Evolutionary conservation across 2,329 filamentous ascomycete species (phyloP).

Genomic region (Ceratocystis papillata): DNA sequence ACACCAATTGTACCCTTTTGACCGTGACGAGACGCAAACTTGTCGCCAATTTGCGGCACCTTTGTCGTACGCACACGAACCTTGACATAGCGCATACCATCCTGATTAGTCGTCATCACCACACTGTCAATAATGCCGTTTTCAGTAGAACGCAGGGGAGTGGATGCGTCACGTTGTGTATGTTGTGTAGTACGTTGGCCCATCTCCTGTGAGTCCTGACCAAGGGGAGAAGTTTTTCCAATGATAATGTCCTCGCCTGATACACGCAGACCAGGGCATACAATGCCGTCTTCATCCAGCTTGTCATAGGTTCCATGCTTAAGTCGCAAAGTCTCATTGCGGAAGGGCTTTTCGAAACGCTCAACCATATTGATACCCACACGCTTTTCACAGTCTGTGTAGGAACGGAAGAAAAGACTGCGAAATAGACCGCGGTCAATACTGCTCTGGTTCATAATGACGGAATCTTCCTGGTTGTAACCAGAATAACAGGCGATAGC

Average conservation of each 20-base stretch:
- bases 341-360: conserved; percentile 87
- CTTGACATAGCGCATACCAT: conserved; percentile 92
- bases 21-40: conserved; percentile 97
- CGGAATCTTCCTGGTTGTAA: conserved; percentile 99
- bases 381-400: conserved; percentile 93
- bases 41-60: conserved; percentile 96
- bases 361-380: conserved; percentile 90
- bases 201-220: conserved; percentile 83
- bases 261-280: conserved; percentile 85
- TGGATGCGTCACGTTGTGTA: conserved; percentile 90
- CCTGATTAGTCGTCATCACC: conserved; percentile 84
- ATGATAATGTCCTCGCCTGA: conserved; percentile 99
- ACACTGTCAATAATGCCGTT: conserved; percentile 94
- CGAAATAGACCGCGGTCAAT: conserved; percentile 96
- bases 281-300: conserved; percentile 89
- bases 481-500: conserved; percentile 96
- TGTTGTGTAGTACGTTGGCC: conserved; percentile 84
- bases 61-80: conserved; percentile 96
- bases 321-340: conserved; percentile 75
- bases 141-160: conserved; percentile 86
- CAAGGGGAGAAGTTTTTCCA: conserved; percentile 92
- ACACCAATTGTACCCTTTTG: conserved; percentile 99
- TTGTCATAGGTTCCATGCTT: conserved; percentile 97
- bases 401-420: conserved; percentile 94
- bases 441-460: conserved; percentile 99